Percentiles rank a stretch among this genome's conserved stretches.
Conservation (phyloP, 164 flowering plant genomes). For the Berberis thunbergii region DNA sequence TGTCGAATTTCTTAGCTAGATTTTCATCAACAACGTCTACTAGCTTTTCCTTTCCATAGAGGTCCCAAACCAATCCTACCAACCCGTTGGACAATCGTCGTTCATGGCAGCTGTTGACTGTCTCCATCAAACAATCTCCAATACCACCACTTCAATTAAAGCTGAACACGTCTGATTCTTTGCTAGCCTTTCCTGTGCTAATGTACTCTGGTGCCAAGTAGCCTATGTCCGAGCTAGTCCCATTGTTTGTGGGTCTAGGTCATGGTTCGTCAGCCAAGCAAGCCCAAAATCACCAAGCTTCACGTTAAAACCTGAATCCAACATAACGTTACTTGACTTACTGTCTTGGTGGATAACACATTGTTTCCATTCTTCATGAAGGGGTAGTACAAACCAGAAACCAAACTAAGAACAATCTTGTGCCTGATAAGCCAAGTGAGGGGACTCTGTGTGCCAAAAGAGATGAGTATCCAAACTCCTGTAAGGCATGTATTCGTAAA, state of each 20-base stretch:
- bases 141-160: slow-evolving; percentile 17
- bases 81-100: too few species aligned
- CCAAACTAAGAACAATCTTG: not conserved
- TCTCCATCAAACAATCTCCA: not conserved
- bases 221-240: slow-evolving; percentile 23
- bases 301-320: slow-evolving; percentile 10
- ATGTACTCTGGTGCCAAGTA: slow-evolving; percentile 26
- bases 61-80: too few species aligned
- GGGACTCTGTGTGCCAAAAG: not conserved
- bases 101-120: too few species aligned
- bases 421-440: not conserved
- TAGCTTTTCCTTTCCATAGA: too few species aligned
- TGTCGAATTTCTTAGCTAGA: too few species aligned
- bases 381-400: slow-evolving; percentile 1
- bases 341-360: slow-evolving; percentile 1
- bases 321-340: slow-evolving; percentile 1
- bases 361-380: slow-evolving; percentile 1
- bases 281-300: slow-evolving; percentile 33
- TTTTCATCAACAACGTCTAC: too few species aligned
- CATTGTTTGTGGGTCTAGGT: slow-evolving; percentile 9
- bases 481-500: not conserved
- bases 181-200: slow-evolving; percentile 13
- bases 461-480: slow-evolving; percentile 1
- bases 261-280: slow-evolving; percentile 26
- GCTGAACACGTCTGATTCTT: slow-evolving; percentile 23